Evolutionary conservation across 805 yeast species (phyloP), one percentile per base, ranked within the genome.

Genomic region (Yarrowia sp.): DNA sequence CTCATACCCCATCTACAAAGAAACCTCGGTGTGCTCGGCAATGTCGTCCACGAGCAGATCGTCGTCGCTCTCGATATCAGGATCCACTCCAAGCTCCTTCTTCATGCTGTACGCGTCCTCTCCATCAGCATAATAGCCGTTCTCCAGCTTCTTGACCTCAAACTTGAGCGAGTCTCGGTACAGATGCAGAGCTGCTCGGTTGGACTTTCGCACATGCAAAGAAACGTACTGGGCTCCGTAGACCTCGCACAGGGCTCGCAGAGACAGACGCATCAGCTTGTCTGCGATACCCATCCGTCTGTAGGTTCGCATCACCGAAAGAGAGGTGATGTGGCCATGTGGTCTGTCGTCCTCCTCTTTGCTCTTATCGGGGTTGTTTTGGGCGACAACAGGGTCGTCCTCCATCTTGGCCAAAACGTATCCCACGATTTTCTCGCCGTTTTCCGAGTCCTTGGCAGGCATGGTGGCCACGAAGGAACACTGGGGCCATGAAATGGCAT

Each of bases 71-170:
- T 69, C 69, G 8, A 65, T 41, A 4, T 68, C 68, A 10, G 66
- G 67, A 3, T 41, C 66, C 9, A 35, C 38, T 13, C 43, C 32
- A 69, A 91, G 79, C 1, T 79, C 81, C 73, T 89, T 89, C 73
- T 85, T 86, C 99, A 95, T 95, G 44, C 95, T 88, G 75, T 92
- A 93, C 14, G 99, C 99, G 77, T 95, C 98, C 77, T 95, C 99
- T 36, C 96, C 96, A 76, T 95, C 98, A 63, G 92, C 97, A 72
- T 95, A 95, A 75, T 95, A 95, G n/a, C 88, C 83, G 68, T 84
- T 87, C 71, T 92, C 97, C 66, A 95, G 86, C 45, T 87, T 84
- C 65, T 88, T 80, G 47, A 90, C 95, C 74, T 88, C 92, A 74
- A 95, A 95, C 67, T 83, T 79, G 67, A 95, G 81, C 1, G 97